Base-by-base conservation (phyloP, 2,329 filamentous ascomycete genomes). In the Spiromastix sp. region DNA sequence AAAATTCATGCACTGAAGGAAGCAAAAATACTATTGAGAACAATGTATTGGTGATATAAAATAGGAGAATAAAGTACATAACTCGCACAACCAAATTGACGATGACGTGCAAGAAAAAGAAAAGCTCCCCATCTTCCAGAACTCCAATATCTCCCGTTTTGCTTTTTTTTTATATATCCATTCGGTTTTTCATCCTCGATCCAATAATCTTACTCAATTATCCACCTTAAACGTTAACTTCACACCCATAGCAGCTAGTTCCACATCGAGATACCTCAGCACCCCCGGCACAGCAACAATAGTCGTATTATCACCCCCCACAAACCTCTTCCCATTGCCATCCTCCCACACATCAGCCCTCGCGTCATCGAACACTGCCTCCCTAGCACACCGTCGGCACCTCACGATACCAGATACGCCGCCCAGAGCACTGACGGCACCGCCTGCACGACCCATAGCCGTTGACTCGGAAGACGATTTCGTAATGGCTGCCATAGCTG, bases 191-290 rank as follows among this genome's bases (percentile, higher is more conserved):
- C 22, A n/a, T 25, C n/a, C n/a, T n/a, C 22, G n/a, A 25, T 25
- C 8, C 22, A 25, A 25, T 8, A 9, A n/a, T n/a, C n/a, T 25
- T n/a, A 7, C 24, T 27, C 38, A 63, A 46, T 63, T 61, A 42
- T 68, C 66, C 29, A 96, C 81, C 58, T 81, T 80, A 56, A 94
- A 96, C 69, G 85, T 94, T 64, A 98, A 75, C 64, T 86, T 81
- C 36, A 98, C 80, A 35, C 91, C 91, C 91, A 98, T 98, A 37
- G 86, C 86, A 22, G 87, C 85, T 49, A 98, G 66, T 63, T 98
- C 91, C 13, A 94, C 87, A 62, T 98, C 91, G 46, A 98, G 64
- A 66, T 82, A 96, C 63, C 84, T 85, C 58, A 98, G 65, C 36
- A 93, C 91, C 44, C 87, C 89, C 0, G 91, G 91, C 11, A 98